phyloP scores from a whole-genome alignment of 164 flowering plant species.

The Platanus orientalis region DNA sequence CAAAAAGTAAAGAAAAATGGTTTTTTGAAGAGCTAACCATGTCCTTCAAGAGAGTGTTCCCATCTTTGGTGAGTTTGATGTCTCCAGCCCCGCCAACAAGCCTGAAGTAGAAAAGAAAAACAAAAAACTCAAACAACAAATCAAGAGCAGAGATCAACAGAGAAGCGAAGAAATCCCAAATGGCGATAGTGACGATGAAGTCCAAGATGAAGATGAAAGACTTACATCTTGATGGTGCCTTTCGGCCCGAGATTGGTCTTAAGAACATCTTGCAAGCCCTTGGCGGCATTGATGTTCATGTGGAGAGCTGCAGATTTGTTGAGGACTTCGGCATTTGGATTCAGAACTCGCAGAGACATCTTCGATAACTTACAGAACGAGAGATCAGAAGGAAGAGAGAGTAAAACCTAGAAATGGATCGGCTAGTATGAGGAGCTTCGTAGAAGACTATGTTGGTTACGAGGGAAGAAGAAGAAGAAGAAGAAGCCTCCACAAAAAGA shows the following conservation, averaged over 20 bases:
- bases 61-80: too few species aligned
- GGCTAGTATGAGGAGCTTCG: too few species aligned
- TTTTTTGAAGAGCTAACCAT: conserved; percentile 17
- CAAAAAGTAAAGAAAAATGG: too few species aligned
- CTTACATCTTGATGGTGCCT: conserved; percentile 93
- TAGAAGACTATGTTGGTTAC: too few species aligned
- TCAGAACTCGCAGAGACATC: conserved; percentile 78
- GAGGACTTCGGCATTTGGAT: conserved; percentile 94
- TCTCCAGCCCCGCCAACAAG: conserved; percentile 99
- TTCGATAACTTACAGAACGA: conserved; percentile 7
- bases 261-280: conserved; percentile 92
- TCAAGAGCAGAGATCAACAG: background rate
- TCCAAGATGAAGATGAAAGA: background rate
- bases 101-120: too few species aligned
- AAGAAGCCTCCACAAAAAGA: too few species aligned
- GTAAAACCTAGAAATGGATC: too few species aligned
- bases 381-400: too few species aligned
- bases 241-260: conserved; percentile 95
- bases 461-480: too few species aligned
- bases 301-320: conserved; percentile 98
- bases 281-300: conserved; percentile 98
- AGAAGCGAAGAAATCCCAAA: background rate
- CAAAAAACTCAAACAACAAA: background rate
- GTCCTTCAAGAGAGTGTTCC: too few species aligned
- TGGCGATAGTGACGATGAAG: background rate